phyloP scores from a whole-genome alignment of 192 early-diverging fungal genomes.

The Globomyces pollinis-pini region DNA sequence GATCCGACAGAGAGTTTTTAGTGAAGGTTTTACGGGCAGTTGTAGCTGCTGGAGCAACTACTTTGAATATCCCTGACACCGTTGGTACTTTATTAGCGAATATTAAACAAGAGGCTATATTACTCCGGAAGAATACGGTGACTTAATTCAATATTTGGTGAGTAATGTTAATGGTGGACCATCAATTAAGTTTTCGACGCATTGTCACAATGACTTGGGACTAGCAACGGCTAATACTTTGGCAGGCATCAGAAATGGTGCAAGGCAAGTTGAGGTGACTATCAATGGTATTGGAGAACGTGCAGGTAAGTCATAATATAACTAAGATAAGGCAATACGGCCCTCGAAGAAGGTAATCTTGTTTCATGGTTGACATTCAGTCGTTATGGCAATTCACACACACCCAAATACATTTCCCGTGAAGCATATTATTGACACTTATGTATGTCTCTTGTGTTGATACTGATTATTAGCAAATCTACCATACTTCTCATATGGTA shows the following conservation, averaged over 20 bases:
- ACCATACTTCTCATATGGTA: slow-evolving; percentile 82
- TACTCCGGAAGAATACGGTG: slow-evolving; percentile 83
- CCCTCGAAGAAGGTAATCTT: slow-evolving; percentile 94
- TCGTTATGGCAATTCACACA: slow-evolving; percentile 92
- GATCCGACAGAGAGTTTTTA: slow-evolving; percentile 80
- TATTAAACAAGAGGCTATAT: too few species aligned
- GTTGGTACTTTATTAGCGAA: too few species aligned
- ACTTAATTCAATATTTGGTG: slow-evolving; percentile 73
- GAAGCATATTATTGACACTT: slow-evolving; percentile 83
- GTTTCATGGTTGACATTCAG: too few species aligned
- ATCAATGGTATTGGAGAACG: slow-evolving; percentile 99
- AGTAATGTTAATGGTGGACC: slow-evolving; percentile 63
- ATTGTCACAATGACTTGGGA: slow-evolving; percentile 97
- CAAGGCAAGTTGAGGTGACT: slow-evolving; percentile 92
- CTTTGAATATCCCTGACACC: slow-evolving; percentile 97
- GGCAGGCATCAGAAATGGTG: slow-evolving; percentile 81
- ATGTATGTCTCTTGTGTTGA: slow-evolving; percentile 13
- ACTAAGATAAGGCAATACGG: too few species aligned
- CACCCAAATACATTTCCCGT: slow-evolving; percentile 86
- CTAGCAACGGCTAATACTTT: slow-evolving; percentile 95
- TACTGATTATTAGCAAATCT: slow-evolving; percentile 47
- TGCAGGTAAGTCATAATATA: too few species aligned
- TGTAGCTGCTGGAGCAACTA: slow-evolving; percentile 80
- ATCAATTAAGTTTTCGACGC: slow-evolving; percentile 80
- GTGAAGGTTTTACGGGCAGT: slow-evolving; percentile 73